Percentiles rank a stretch among this genome's conserved stretches.
These are phyloP conservation scores for Camelina hispida DNA, from an alignment of 345 rosid genomes.

Conservation along the genomic window DNA sequence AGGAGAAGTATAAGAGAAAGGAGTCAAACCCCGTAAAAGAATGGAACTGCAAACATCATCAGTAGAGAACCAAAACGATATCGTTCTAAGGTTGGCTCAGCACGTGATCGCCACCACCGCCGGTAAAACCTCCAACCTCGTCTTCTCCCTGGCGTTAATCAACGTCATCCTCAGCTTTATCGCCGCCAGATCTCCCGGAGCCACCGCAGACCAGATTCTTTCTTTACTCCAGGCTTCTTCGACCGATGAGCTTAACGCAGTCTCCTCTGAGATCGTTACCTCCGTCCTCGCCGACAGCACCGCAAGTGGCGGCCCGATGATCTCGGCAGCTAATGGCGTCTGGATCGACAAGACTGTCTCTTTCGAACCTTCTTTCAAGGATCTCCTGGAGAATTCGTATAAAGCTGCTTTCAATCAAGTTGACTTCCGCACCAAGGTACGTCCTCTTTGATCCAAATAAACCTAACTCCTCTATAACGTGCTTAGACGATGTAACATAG, in stretches of 20 bases:
- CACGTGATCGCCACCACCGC: slow-evolving; percentile 52
- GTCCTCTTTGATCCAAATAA: not conserved
- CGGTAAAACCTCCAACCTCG: slow-evolving; percentile 52
- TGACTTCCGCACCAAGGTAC: slow-evolving; percentile 75
- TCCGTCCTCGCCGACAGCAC: slow-evolving; percentile 69
- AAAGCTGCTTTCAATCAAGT: slow-evolving; percentile 63
- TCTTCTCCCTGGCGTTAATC: slow-evolving; percentile 72
- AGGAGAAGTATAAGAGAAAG: not conserved
- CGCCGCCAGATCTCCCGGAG: slow-evolving; percentile 54
- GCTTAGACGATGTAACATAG: too few species aligned
- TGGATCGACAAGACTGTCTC: slow-evolving; percentile 65
- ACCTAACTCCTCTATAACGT: not conserved
- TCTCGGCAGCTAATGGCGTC: slow-evolving; percentile 61
- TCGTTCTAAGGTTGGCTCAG: slow-evolving; percentile 52
- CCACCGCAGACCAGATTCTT: slow-evolving; percentile 60
- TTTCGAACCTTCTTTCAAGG: slow-evolving; percentile 61
- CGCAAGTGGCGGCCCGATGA: slow-evolving; percentile 59
- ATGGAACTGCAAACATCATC: slow-evolving; percentile 23
- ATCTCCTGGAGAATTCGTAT: slow-evolving; percentile 53
- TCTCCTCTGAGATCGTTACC: slow-evolving; percentile 60
- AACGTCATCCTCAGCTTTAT: slow-evolving; percentile 65
- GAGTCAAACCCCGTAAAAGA: too few species aligned
- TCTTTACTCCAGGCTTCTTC: slow-evolving; percentile 68
- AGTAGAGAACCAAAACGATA: slow-evolving; percentile 53
- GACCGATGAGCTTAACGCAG: slow-evolving; percentile 57